phyloP scores from a whole-genome alignment of 768 basidiomycete species.

The Neoboletus brunneissimus region DNA sequence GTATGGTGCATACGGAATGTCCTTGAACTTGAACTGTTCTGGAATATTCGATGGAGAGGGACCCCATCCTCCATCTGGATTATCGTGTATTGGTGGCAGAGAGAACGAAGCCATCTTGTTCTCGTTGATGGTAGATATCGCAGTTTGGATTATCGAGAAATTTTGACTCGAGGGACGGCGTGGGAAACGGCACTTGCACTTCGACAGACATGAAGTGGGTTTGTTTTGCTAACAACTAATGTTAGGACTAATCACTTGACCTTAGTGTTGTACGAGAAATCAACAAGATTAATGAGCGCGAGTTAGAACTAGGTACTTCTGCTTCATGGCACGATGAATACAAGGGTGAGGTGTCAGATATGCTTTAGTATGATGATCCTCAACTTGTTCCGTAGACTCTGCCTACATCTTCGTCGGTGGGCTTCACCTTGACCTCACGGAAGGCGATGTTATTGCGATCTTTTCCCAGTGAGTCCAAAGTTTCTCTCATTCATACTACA shows the following conservation, averaged over 20 bases:
- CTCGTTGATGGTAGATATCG: slow-evolving; percentile 9
- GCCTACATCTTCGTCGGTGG: slow-evolving; percentile 95
- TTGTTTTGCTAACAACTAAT: not conserved
- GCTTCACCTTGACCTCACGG: slow-evolving; percentile 83
- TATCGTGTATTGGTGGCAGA: slow-evolving; percentile 85
- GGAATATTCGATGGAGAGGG: slow-evolving; percentile 81
- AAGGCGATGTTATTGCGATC: slow-evolving; percentile 95
- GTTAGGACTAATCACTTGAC: slow-evolving; percentile 9
- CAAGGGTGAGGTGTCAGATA: slow-evolving; percentile 48
- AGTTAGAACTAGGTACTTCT: slow-evolving; percentile 72
- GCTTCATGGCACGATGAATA: slow-evolving; percentile 97
- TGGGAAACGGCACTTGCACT: slow-evolving; percentile 21
- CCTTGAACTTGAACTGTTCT: slow-evolving; percentile 93
- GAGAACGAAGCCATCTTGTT: slow-evolving; percentile 72
- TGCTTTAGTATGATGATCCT: not conserved
- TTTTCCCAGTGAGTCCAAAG: slow-evolving; percentile 83
- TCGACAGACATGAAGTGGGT: slow-evolving; percentile 68
- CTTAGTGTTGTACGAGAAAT: slow-evolving; percentile 90
- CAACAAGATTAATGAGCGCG: slow-evolving; percentile 86
- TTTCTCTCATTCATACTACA: not conserved
- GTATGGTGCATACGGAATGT: slow-evolving; percentile 98
- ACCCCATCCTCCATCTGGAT: slow-evolving; percentile 93
- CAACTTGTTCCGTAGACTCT: slow-evolving; percentile 55
- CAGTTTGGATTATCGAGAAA: slow-evolving; percentile 17
- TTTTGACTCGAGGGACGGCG: slow-evolving; percentile 16